Conservation (phyloP, 129 eudicot species). For the Apium graveolens region DNA sequence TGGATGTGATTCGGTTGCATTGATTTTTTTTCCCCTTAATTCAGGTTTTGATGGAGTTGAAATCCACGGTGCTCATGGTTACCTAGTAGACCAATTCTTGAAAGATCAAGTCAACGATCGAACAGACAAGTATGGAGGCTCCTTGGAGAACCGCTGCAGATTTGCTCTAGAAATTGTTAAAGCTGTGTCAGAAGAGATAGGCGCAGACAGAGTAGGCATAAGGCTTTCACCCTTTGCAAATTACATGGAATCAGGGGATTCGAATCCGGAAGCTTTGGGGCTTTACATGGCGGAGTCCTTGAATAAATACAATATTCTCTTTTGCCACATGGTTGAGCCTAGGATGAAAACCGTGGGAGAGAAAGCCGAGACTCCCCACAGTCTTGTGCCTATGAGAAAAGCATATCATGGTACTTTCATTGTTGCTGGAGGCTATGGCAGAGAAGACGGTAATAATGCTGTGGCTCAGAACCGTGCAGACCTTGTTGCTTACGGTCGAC, state of each 20-base stretch:
- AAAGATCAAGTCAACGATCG: conserved; percentile 25
- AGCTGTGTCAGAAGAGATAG: conserved; percentile 19
- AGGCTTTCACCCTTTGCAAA: conserved; percentile 21
- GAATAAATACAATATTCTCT: conserved; percentile 11
- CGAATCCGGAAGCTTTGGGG: conserved; percentile 25
- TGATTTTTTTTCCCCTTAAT: not conserved
- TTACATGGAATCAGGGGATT: conserved; percentile 20
- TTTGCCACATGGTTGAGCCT: conserved; percentile 17
- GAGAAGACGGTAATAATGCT: conserved; percentile 14
- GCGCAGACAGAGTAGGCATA: conserved; percentile 22
- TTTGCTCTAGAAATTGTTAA: conserved; percentile 18
- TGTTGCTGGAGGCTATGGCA: conserved; percentile 9
- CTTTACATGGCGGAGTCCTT: conserved; percentile 14
- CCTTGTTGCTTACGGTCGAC: conserved; percentile 16
- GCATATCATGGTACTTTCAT: conserved; percentile 14
- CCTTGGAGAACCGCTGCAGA: conserved; percentile 25
- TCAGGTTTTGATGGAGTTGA: conserved; percentile 30
- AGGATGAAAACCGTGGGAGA: conserved; percentile 16
- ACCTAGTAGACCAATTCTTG: conserved; percentile 27
- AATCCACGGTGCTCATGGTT: conserved; percentile 29
- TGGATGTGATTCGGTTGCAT: not conserved
- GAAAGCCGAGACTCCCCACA: not conserved
- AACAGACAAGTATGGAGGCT: conserved; percentile 26
- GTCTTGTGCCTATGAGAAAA: conserved; percentile 14
- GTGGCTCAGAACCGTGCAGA: conserved; percentile 7